A percentile compares a stretch with the other conserved stretches of the same genome.
phyloP scores from a whole-genome alignment of 495 filamentous ascomycete species.

The Thermothielavioides terrestris region DNA sequence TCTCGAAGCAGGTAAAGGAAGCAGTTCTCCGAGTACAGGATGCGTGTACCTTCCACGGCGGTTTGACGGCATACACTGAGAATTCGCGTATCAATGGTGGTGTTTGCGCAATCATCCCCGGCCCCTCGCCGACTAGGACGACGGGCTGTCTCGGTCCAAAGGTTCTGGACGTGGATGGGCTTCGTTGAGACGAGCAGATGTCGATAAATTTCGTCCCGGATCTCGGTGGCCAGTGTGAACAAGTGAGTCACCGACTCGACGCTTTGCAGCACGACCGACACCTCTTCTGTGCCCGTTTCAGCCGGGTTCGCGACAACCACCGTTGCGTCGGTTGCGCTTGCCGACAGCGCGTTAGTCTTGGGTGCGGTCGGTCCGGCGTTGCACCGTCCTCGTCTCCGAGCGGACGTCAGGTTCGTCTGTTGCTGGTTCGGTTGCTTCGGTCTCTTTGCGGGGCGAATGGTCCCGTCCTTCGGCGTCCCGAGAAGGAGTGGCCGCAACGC shows the following conservation, averaged over 20 bases:
- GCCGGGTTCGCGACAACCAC: too few species aligned
- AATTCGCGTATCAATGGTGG: slow-evolving; percentile 22
- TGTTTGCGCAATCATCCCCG: background rate
- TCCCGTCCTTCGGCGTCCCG: background rate
- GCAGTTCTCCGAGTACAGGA: slow-evolving; percentile 35
- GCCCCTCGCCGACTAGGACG: slow-evolving; percentile 6
- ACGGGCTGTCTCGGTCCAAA: slow-evolving; percentile 26
- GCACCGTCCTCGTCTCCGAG: background rate
- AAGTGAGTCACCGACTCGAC: slow-evolving; percentile 1
- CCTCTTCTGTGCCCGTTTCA: too few species aligned
- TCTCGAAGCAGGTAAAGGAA: slow-evolving; percentile 36
- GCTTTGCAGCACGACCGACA: background rate
- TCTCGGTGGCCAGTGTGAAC: slow-evolving; percentile 24
- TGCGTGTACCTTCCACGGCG: slow-evolving; percentile 19
- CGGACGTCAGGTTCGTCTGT: background rate
- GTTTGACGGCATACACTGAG: slow-evolving; percentile 23
- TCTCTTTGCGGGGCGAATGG: background rate
- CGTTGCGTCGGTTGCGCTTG: background rate
- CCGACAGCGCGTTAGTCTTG: background rate
- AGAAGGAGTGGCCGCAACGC: background rate
- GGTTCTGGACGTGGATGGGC: slow-evolving; percentile 26
- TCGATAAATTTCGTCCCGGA: slow-evolving; percentile 30
- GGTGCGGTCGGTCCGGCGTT: background rate
- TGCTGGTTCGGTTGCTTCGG: background rate
- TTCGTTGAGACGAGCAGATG: slow-evolving; percentile 24